A percentile compares a stretch with the other conserved stretches of the same genome.
Evolutionary conservation across 768 basidiomycete species (phyloP).

Genomic region (Naganishia onofrii): DNA sequence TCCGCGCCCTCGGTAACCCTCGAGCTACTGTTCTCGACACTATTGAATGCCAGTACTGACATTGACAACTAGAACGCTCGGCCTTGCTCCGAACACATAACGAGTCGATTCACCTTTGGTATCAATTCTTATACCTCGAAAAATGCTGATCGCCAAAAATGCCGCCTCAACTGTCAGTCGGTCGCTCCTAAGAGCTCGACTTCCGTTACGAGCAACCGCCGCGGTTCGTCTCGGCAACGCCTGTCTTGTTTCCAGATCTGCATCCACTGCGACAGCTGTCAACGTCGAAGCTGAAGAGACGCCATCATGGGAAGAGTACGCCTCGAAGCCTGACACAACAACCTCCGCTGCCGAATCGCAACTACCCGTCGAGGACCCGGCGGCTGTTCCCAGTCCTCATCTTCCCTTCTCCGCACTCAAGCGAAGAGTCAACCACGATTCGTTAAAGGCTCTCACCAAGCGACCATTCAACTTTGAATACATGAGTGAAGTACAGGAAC

Average conservation of each 20-base stretch:
- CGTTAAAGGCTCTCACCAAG: conserved; percentile 62
- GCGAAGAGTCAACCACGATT: conserved; percentile 50
- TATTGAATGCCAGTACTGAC: neutral
- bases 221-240: neutral
- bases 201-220: conserved; percentile 3
- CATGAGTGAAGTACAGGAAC: conserved; percentile 80
- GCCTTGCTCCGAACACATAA: neutral
- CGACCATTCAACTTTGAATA: conserved; percentile 65
- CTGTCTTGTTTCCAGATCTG: neutral
- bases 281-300: neutral
- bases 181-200: conserved; percentile 10
- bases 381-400: neutral
- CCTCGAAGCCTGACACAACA: neutral
- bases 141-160: conserved; percentile 10
- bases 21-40: neutral
- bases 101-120: neutral
- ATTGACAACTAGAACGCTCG: neutral
- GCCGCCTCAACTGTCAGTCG: conserved; percentile 12
- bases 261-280: conserved; percentile 1
- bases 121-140: neutral
- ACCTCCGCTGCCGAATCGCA: neutral
- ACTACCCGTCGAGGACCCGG: conserved; percentile 5
- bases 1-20: too few relatives aligned
- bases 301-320: conserved; percentile 19
- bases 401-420: conserved; percentile 38